These are phyloP conservation scores for Orobanche coerulescens DNA, from an alignment of 257 asterid genomes.

Conservation along the genomic window DNA sequence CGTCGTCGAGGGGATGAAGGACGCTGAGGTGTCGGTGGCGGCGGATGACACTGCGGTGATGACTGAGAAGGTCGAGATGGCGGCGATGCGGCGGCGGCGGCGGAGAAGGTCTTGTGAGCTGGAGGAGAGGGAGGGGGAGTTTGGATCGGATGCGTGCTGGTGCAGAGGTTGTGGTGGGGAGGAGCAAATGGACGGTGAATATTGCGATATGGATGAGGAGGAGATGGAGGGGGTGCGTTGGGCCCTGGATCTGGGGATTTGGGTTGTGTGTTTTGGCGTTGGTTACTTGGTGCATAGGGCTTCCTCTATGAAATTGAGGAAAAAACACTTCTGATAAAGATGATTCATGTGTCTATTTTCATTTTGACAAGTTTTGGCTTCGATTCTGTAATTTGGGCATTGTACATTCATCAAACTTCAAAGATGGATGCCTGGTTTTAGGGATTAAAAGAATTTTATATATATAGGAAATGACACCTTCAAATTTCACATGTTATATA, in stretches of 20 bases:
- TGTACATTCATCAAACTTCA: too few relatives aligned
- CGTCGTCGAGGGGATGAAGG: conserved; percentile 26
- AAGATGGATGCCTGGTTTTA: too few relatives aligned
- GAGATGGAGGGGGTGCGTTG: conserved; percentile 39
- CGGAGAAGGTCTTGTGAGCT: conserved; percentile 27
- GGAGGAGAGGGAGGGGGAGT: conserved; percentile 68
- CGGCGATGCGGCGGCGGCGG: conserved; percentile 23
- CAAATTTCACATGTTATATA: too few relatives aligned
- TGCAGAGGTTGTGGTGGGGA: conserved; percentile 41
- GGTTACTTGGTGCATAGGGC: conserved; percentile 59
- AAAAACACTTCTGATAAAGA: conserved; percentile 14
- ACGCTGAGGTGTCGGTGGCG: conserved; percentile 47
- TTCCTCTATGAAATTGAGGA: conserved; percentile 28
- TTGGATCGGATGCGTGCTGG: conserved; percentile 30
- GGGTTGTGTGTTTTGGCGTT: conserved; percentile 70
- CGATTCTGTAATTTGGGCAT: too few relatives aligned
- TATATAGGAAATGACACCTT: too few relatives aligned
- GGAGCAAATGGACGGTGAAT: conserved; percentile 22
- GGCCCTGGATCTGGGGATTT: conserved; percentile 80
- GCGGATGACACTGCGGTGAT: conserved; percentile 38
- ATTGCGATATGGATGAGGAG: conserved; percentile 16
- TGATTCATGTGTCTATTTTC: too few relatives aligned
- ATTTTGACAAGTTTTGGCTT: too few relatives aligned
- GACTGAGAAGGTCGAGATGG: conserved; percentile 39
- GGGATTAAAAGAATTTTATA: too few relatives aligned